Conservation (phyloP, 2,329 filamentous ascomycete genomes). For the Periconia sp. region DNA sequence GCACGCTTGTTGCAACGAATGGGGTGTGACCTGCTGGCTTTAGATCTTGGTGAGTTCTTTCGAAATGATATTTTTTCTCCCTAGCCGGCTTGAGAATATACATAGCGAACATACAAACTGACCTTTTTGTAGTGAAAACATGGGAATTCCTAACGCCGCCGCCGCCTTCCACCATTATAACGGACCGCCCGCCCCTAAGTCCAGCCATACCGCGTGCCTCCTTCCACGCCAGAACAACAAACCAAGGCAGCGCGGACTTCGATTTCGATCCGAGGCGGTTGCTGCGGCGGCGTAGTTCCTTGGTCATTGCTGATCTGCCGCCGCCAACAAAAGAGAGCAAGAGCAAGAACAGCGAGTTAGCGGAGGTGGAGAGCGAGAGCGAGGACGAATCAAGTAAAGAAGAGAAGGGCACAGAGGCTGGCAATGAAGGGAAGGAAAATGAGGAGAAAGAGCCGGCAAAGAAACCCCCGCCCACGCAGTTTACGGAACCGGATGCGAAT, state of each 20-base stretch:
- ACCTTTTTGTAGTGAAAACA: conserved; percentile 60
- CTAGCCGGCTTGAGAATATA: not conserved
- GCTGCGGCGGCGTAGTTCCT: conserved; percentile 70
- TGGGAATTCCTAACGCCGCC: conserved; percentile 73
- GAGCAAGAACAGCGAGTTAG: conserved; percentile 18
- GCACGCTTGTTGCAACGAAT: conserved; percentile 83
- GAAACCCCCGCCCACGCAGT: conserved; percentile 71
- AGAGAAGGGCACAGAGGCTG: conserved; percentile 12
- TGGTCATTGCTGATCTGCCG: conserved; percentile 77
- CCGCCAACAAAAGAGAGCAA: conserved; percentile 43
- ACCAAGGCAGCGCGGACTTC: conserved; percentile 28
- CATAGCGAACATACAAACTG: conserved; percentile 2
- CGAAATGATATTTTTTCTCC: not conserved
- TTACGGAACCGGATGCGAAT: conserved; percentile 88
- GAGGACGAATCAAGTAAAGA: conserved; percentile 46
- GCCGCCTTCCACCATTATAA: conserved; percentile 4
- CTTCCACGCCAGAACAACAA: conserved; percentile 19
- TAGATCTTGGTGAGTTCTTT: conserved; percentile 69
- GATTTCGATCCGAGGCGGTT: conserved; percentile 65
- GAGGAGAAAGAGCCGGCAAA: conserved; percentile 41
- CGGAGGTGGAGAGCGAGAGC: conserved; percentile 19
- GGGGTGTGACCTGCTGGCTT: conserved; percentile 87
- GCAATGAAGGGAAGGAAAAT: conserved; percentile 30
- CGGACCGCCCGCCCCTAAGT: conserved; percentile 21
- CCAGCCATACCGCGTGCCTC: conserved; percentile 29